Evolutionary conservation across 2,329 filamentous ascomycete genomes (phyloP), one percentile per base, ranked within the genome.

Genomic region (Colletotrichum echinochloae): DNA sequence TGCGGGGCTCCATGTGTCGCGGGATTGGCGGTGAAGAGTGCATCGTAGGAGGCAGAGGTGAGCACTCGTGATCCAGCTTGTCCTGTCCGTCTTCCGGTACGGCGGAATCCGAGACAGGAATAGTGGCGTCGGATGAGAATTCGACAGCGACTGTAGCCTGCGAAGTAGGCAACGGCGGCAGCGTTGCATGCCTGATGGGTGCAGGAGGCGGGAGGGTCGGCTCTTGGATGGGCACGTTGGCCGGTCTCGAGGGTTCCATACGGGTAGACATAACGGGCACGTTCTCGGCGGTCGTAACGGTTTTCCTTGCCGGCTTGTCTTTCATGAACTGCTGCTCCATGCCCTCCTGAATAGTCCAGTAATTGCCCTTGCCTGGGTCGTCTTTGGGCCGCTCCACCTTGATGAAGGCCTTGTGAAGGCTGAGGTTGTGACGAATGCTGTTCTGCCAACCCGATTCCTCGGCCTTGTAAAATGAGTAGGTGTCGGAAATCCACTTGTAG

Each of bases 401-500:
- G 79, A 95, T 91, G 78, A 98, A 98, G 56, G 93, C 94, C 83
- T 98, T 98, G 86, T 98, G 97, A 54, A 99, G 86, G 78, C 95
- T 98, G 41, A 99, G 89, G 76, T 99, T 99, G 82, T 99, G 96
- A 41, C 96, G 92, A 79, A 99, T 99, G 83, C 96, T 98, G 81
- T 99, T 99, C 82, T 98, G 95, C 96, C 96, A 99, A 73, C 96
- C 95, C 14, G 93, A 90, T 76, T 98, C 94, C 66, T 91, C 89
- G 52, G 90, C 88, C 75, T 89, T 91, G 84, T 98, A 99, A 82
- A 95, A 98, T 6, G 89, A 91, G 79, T 93, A 98, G 23, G 92
- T 95, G 79, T 97, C 94, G n/a, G 94, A 97, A 76, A 99, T 98
- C 95, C 96, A 99, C 79, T 97, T 97, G 87, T 98, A 99, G 75